Conservation (phyloP, 352 stramenopile genomes). For the Pythium scleroteichum region DNA sequence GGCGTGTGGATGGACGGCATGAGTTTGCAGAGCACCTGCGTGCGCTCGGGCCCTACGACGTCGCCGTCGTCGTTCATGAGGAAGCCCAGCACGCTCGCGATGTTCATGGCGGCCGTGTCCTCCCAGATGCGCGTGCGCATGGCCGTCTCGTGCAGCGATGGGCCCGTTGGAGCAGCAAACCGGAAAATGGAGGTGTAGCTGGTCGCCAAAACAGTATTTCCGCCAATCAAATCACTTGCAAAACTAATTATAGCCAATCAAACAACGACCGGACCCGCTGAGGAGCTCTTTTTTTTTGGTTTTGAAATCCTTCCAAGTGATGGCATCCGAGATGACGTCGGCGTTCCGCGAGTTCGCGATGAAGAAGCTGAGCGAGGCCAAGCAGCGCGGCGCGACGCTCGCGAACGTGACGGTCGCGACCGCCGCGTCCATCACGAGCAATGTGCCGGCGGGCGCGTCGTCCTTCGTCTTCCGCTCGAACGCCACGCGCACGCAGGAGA, state of each 20-base stretch:
- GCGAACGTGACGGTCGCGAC: conserved; percentile 51
- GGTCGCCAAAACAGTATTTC: too few relatives aligned
- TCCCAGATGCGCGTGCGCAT: conserved; percentile 83
- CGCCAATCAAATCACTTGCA: conserved; percentile 12
- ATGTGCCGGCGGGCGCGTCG: conserved; percentile 39
- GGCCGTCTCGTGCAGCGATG: neutral
- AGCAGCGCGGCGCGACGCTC: conserved; percentile 60
- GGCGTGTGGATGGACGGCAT: conserved; percentile 84
- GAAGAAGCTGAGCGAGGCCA: conserved; percentile 74
- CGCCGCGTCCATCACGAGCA: conserved; percentile 51
- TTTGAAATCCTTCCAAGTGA: too few relatives aligned
- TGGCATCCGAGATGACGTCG: conserved; percentile 67
- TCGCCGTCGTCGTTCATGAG: conserved; percentile 83
- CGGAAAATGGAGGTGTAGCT: too few relatives aligned
- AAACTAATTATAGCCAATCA: conserved; percentile 9
- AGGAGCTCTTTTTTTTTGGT: neutral
- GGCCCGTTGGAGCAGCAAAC: neutral
- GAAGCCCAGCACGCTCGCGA: conserved; percentile 81
- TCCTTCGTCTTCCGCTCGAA: conserved; percentile 39
- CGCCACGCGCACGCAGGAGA: conserved; percentile 11
- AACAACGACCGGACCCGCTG: neutral
- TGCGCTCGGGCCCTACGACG: conserved; percentile 69
- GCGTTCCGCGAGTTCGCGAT: conserved; percentile 71
- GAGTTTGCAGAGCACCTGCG: conserved; percentile 78
- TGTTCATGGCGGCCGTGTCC: conserved; percentile 70